phyloP scores from a whole-genome alignment of 2,329 filamentous ascomycete genomes.

The Fusarium incarnatum region DNA sequence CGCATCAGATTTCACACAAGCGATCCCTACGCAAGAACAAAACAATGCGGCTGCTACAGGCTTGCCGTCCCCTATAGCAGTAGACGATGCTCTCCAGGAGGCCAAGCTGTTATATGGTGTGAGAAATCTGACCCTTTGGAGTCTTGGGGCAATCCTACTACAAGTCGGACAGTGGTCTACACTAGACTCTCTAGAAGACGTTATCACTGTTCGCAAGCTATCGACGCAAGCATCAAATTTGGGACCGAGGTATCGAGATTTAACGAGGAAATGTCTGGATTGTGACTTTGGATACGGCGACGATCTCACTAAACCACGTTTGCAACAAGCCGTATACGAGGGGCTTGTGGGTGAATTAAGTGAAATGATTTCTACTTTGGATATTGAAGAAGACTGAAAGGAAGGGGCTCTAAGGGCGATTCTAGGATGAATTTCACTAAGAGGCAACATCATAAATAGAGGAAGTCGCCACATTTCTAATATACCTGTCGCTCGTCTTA shows the following conservation, averaged over 20 bases:
- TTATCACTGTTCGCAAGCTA: background rate
- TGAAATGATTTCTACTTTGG: background rate
- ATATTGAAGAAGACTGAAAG: background rate
- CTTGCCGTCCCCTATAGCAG: background rate
- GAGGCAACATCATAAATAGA: no score
- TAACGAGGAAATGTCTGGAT: background rate
- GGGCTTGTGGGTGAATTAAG: background rate
- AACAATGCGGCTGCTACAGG: no score
- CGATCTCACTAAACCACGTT: background rate
- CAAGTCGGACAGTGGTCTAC: background rate
- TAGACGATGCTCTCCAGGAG: background rate
- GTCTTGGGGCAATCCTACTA: background rate
- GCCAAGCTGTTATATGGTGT: background rate
- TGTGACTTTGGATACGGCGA: background rate
- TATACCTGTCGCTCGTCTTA: rapidly evolving
- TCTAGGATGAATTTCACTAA: background rate
- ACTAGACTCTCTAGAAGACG: background rate
- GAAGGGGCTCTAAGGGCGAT: background rate
- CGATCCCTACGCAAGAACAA: background rate
- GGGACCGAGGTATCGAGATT: background rate
- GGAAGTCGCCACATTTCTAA: no score
- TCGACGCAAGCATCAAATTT: background rate
- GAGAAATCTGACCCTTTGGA: background rate
- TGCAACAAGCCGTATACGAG: background rate
- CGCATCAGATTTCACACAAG: background rate